Conservation (phyloP, 148 eudicot genomes). For the Simmondsia chinensis region DNA sequence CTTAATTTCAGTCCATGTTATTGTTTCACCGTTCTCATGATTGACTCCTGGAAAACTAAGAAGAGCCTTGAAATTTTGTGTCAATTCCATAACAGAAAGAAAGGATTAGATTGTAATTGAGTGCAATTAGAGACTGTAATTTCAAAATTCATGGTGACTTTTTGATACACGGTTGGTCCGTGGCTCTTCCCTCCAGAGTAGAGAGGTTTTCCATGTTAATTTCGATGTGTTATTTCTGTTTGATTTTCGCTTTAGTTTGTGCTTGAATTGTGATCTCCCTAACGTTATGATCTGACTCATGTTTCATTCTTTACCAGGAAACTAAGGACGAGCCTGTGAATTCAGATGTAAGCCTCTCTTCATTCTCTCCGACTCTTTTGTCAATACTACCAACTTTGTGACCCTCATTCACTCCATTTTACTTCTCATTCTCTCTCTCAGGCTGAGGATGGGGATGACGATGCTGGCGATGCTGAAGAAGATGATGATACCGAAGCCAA, state of each 20-base stretch:
- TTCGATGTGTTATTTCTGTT: neutral
- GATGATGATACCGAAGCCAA: constrained; percentile 18
- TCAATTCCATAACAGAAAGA: too few relatives aligned
- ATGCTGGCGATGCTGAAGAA: constrained; percentile 20
- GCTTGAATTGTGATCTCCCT: too few relatives aligned
- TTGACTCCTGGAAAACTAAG: too few relatives aligned
- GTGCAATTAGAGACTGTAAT: too few relatives aligned
- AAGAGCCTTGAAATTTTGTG: too few relatives aligned
- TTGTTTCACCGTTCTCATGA: too few relatives aligned
- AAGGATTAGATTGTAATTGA: too few relatives aligned
- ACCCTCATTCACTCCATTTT: neutral
- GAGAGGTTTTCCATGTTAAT: neutral
- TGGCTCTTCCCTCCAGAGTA: too few relatives aligned
- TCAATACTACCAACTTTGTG: neutral
- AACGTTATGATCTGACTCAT: too few relatives aligned
- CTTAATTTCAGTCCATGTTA: too few relatives aligned
- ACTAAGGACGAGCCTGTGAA: constrained; percentile 62
- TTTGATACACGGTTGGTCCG: too few relatives aligned
- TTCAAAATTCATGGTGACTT: too few relatives aligned
- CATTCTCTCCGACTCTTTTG: neutral
- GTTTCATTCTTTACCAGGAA: constrained; percentile 39
- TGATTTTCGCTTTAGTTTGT: neutral
- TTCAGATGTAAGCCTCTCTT: constrained; percentile 60
- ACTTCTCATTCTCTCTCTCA: constrained; percentile 8
- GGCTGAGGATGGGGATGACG: constrained; percentile 68